Evolutionary conservation across 371 early-diverging fungal species (phyloP).

Genomic region (Umbelopsis sp.): DNA sequence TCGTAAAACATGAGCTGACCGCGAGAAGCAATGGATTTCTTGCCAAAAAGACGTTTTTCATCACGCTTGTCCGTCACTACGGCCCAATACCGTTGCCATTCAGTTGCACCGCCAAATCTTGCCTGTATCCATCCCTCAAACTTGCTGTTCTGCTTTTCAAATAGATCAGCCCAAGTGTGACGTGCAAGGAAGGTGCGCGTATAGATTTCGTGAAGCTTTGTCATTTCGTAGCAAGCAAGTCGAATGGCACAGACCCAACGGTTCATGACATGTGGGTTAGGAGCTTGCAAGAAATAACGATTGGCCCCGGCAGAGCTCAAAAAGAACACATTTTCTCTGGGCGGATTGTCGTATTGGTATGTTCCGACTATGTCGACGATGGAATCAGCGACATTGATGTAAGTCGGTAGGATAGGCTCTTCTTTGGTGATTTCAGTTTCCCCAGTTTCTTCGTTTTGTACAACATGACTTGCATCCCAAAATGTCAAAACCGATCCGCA

Average conservation of each 20-base stretch:
- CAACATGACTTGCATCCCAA: constrained; percentile 46
- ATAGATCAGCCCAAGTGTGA: constrained; percentile 27
- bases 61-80: constrained; percentile 57
- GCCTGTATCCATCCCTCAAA: constrained; percentile 62
- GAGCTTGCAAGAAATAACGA: constrained; percentile 62
- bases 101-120: constrained; percentile 64
- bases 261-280: constrained; percentile 28
- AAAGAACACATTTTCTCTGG: constrained; percentile 53
- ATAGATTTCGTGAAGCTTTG: constrained; percentile 78
- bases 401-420: constrained; percentile 50
- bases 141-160: constrained; percentile 22
- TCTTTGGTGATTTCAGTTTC: neutral
- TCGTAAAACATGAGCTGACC: constrained; percentile 65
- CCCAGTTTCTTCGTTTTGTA: constrained; percentile 25
- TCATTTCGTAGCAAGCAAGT: constrained; percentile 76
- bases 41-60: constrained; percentile 60
- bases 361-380: constrained; percentile 50
- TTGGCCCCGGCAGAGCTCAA: constrained; percentile 72
- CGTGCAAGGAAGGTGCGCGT: constrained; percentile 64
- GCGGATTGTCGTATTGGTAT: constrained; percentile 32
- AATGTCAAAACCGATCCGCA: constrained; percentile 66
- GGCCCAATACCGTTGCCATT: constrained; percentile 69
- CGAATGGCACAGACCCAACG: constrained; percentile 74
- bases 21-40: constrained; percentile 50
- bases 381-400: constrained; percentile 74